phyloP scores from a whole-genome alignment of 2,329 filamentous ascomycete species.

The Calonectria hawksworthii region DNA sequence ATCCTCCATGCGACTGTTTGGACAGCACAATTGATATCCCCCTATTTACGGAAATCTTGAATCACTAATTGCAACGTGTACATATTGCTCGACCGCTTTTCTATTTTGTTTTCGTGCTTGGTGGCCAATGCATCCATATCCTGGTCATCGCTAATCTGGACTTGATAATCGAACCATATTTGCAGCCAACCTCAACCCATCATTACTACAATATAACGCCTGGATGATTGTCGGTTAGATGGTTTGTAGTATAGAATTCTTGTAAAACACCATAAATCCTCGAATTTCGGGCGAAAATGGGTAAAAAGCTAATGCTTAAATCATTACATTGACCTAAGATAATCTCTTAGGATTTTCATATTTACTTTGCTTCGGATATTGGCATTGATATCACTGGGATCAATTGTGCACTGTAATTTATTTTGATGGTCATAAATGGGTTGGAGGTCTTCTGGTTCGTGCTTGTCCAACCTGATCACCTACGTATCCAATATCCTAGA shows the following conservation, averaged over 20 bases:
- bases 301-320: no score
- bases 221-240: slow-evolving; percentile 50
- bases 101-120: not conserved
- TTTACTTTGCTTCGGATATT: slow-evolving; percentile 62
- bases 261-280: no score
- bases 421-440: not conserved
- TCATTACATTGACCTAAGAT: no score
- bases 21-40: no score
- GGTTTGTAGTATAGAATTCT: not conserved
- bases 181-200: not conserved
- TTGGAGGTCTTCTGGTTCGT: not conserved
- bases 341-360: slow-evolving; percentile 37
- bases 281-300: no score
- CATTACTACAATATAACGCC: not conserved
- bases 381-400: no score
- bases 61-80: not conserved
- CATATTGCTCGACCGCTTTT: not conserved
- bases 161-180: slow-evolving; percentile 10
- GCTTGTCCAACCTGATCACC: not conserved
- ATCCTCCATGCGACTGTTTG: not conserved
- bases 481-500: not conserved
- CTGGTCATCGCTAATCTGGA: slow-evolving; percentile 25
- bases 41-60: no score
- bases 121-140: not conserved
- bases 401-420: no score